phyloP scores from a whole-genome alignment of 345 rosid species.

The Gossypium rotundifolium region DNA sequence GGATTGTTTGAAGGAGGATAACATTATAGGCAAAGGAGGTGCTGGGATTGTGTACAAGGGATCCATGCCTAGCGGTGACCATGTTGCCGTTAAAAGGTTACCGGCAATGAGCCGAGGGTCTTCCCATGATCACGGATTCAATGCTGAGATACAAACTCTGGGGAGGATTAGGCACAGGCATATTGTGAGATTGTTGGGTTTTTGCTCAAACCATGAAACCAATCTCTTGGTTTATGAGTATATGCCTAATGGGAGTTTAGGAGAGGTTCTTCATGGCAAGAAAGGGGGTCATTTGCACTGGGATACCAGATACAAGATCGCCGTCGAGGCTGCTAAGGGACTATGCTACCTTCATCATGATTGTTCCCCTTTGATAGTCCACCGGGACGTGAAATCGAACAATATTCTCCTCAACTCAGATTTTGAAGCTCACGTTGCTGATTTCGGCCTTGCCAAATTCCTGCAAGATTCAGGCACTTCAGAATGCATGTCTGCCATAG shows the following conservation, averaged over 20 bases:
- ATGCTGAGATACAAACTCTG: slow-evolving; percentile 88
- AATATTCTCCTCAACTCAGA: slow-evolving; percentile 73
- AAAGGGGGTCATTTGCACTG: slow-evolving; percentile 90
- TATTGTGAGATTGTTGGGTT: slow-evolving; percentile 78
- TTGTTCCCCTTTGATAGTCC: slow-evolving; percentile 83
- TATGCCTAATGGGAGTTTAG: slow-evolving; percentile 93
- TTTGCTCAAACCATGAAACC: slow-evolving; percentile 86
- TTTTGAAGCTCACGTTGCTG: slow-evolving; percentile 94
- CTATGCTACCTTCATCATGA: slow-evolving; percentile 87
- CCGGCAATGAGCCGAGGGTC: slow-evolving; percentile 80
- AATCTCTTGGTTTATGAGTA: slow-evolving; percentile 85
- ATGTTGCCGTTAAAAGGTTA: slow-evolving; percentile 73
- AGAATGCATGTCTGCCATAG: slow-evolving; percentile 95
- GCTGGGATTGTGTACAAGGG: slow-evolving; percentile 92
- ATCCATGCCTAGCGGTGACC: slow-evolving; percentile 64
- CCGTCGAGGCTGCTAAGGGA: slow-evolving; percentile 82
- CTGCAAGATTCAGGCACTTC: slow-evolving; percentile 89
- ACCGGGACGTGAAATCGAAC: slow-evolving; percentile 82
- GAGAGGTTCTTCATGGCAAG: slow-evolving; percentile 85
- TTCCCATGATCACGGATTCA: slow-evolving; percentile 90
- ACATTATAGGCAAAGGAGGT: slow-evolving; percentile 90
- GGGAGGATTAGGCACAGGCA: slow-evolving; percentile 86
- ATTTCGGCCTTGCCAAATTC: slow-evolving; percentile 89
- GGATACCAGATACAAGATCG: slow-evolving; percentile 79
- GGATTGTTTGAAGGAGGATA: slow-evolving; percentile 80